A percentile compares a stretch with the other conserved stretches of the same genome.
Evolutionary conservation across 208 protist species (phyloP).

Genomic region (Strigomonas culicis): DNA sequence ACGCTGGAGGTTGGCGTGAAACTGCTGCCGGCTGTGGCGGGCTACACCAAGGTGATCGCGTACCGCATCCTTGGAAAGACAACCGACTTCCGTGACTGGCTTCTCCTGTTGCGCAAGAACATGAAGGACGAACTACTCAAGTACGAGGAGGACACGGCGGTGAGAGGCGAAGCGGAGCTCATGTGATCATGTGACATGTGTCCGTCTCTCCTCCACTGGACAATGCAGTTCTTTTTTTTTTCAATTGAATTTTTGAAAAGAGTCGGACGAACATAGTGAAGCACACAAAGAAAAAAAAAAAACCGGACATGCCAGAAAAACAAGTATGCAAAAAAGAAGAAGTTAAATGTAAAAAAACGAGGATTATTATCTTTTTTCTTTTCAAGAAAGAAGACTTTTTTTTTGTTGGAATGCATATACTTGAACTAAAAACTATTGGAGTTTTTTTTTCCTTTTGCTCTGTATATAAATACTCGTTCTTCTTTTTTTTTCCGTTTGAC

Average conservation of each 20-base stretch:
- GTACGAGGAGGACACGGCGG: conserved; percentile 81
- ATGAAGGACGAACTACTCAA: conserved; percentile 78
- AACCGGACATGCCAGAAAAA: not conserved
- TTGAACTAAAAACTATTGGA: not conserved
- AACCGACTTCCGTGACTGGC: conserved; percentile 77
- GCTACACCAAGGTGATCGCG: conserved; percentile 79
- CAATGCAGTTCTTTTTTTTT: conserved; percentile 5
- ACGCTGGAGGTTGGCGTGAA: conserved; percentile 70
- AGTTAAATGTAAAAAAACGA: not conserved
- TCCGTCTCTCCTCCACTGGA: not conserved
- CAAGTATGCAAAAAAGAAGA: not conserved
- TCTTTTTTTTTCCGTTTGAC: too few species aligned
- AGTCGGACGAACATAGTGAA: not conserved
- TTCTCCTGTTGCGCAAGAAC: conserved; percentile 61
- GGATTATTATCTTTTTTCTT: conserved; percentile 1
- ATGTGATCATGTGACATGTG: conserved; percentile 31
- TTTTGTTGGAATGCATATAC: not conserved
- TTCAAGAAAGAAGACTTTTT: conserved; percentile 5
- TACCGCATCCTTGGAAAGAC: conserved; percentile 87
- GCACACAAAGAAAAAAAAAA: conserved; percentile 7
- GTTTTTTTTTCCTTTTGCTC: too few species aligned
- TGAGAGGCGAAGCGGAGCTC: conserved; percentile 80
- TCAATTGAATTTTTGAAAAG: not conserved
- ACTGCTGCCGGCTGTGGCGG: conserved; percentile 48
- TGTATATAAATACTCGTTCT: too few species aligned